A percentile compares a stretch with the other conserved stretches of the same genome.
These are phyloP conservation scores for Lentithecium fluviatile DNA, from an alignment of 495 filamentous ascomycete genomes.

Conservation along the genomic window DNA sequence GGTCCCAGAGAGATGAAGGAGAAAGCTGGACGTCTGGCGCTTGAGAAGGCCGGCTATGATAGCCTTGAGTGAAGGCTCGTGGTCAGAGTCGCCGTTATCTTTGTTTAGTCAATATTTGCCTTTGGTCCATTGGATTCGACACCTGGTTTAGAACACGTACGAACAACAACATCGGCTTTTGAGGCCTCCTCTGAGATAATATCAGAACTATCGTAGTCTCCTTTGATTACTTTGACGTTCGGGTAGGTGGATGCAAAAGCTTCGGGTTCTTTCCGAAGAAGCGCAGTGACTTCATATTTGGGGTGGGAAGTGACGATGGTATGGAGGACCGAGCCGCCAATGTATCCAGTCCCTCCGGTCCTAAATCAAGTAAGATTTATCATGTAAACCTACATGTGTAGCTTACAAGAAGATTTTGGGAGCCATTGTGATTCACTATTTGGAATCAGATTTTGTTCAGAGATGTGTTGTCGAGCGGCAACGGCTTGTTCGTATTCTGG, in stretches of 20 bases:
- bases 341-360: slow-evolving; percentile 52
- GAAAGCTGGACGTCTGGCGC: slow-evolving; percentile 26
- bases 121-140: neutral
- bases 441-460: no score
- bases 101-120: neutral
- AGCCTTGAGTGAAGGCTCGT: slow-evolving; percentile 32
- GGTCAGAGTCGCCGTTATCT: slow-evolving; percentile 37
- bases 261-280: slow-evolving; percentile 44
- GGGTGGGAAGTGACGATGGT: slow-evolving; percentile 46
- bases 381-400: neutral
- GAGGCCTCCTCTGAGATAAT: slow-evolving; percentile 54
- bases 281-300: slow-evolving; percentile 47
- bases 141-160: slow-evolving; percentile 41
- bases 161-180: slow-evolving; percentile 58
- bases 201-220: slow-evolving; percentile 53
- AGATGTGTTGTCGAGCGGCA: no score
- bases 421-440: slow-evolving; percentile 24
- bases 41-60: slow-evolving; percentile 34
- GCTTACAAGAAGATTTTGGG: slow-evolving; percentile 38
- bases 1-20: slow-evolving; percentile 35
- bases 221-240: slow-evolving; percentile 52
- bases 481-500: no score
- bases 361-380: slow-evolving; percentile 25
- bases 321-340: slow-evolving; percentile 52
- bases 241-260: slow-evolving; percentile 48